These are phyloP conservation scores for Talaromyces thailandensis DNA, from an alignment of 495 filamentous ascomycete species.

Conservation along the genomic window DNA sequence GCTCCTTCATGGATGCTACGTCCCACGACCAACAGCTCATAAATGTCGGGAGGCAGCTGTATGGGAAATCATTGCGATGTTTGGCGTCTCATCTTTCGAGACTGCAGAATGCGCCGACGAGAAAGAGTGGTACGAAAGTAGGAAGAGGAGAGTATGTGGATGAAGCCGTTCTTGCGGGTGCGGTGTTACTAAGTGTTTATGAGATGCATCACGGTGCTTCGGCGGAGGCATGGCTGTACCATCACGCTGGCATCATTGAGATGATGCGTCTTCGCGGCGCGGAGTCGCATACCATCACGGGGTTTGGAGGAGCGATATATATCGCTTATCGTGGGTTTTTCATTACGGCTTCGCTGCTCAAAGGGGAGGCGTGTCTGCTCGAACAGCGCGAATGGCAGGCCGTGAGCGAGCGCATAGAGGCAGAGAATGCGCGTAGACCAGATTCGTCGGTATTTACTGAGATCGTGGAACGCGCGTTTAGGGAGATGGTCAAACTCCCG, in stretches of 20 bases:
- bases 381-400: conserved; percentile 23
- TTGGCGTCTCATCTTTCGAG: conserved; percentile 8
- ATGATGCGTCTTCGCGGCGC: conserved; percentile 27
- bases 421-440: conserved; percentile 19
- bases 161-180: conserved; percentile 15
- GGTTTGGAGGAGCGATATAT: conserved; percentile 24
- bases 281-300: conserved; percentile 16
- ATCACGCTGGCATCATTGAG: conserved; percentile 24
- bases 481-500: conserved; percentile 17
- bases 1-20: conserved; percentile 14
- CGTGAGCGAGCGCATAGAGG: conserved; percentile 19
- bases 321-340: conserved; percentile 23
- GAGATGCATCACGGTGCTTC: conserved; percentile 26
- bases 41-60: conserved; percentile 13
- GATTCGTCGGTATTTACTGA: conserved; percentile 22
- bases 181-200: conserved; percentile 21
- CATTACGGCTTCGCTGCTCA: conserved; percentile 18
- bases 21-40: conserved; percentile 11
- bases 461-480: conserved; percentile 19
- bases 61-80: conserved; percentile 15
- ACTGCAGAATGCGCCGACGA: conserved; percentile 13
- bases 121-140: neutral
- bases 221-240: conserved; percentile 21
- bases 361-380: conserved; percentile 21
- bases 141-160: neutral